A percentile compares a stretch with the other conserved stretches of the same genome.
phyloP scores from a whole-genome alignment of 2,329 filamentous ascomycete species.

The Phyllosticta citriasiana region DNA sequence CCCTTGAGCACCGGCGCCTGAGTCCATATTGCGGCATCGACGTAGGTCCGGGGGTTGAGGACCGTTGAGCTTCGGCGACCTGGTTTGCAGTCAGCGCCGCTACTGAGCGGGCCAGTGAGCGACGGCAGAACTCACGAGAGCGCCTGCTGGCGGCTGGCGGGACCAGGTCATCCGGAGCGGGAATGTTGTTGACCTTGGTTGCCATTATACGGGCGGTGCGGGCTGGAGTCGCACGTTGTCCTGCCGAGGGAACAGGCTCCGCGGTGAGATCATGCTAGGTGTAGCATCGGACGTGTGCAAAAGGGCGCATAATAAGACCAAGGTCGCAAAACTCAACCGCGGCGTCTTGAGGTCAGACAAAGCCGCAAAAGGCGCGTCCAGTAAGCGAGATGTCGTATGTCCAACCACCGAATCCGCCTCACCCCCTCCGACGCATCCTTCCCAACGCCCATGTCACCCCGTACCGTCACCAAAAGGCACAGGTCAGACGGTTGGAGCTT shows the following conservation, averaged over 20 bases:
- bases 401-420: conserved; percentile 6
- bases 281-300: background rate
- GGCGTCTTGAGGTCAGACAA: conserved; percentile 7
- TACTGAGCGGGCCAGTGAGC: background rate
- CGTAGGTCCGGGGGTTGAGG: conserved; percentile 32
- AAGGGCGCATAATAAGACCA: conserved; percentile 6
- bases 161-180: conserved; percentile 3
- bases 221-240: conserved; percentile 7
- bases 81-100: background rate
- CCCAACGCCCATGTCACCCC: background rate
- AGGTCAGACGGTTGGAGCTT: background rate
- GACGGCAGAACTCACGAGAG: background rate
- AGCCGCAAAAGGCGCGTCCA: conserved; percentile 5
- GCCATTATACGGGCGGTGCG: conserved; percentile 9
- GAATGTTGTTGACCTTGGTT: conserved; percentile 1
- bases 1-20: conserved; percentile 61
- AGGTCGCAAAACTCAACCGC: conserved; percentile 1
- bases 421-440: background rate
- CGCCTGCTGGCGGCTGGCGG: conserved; percentile 4
- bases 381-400: conserved; percentile 10
- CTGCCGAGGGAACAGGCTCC: background rate
- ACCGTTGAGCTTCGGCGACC: conserved; percentile 22
- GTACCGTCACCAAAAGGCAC: background rate
- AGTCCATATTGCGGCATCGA: conserved; percentile 57
- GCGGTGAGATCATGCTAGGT: conserved; percentile 10